A percentile compares a stretch with the other conserved stretches of the same genome.
Evolutionary conservation across 345 rosid genomes (phyloP).

Genomic region (Adansonia digitata): DNA sequence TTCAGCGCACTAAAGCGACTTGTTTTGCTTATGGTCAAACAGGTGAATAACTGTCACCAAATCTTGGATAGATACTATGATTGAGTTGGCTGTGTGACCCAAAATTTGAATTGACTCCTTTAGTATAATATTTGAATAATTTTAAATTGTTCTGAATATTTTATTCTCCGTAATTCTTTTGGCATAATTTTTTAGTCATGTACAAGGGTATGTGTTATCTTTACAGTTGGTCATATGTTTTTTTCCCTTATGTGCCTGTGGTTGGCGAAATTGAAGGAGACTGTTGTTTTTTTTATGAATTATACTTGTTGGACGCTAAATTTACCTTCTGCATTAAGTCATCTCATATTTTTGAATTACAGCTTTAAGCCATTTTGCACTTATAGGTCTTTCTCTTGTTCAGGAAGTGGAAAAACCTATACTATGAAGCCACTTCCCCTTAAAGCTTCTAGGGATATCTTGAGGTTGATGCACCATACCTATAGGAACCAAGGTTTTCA

Average conservation of each 20-base stretch:
- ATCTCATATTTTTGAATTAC: slow-evolving; percentile 5
- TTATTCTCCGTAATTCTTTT: neutral
- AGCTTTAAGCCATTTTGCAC: slow-evolving; percentile 5
- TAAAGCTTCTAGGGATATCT: slow-evolving; percentile 87
- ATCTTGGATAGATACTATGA: neutral
- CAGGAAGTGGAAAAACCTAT: slow-evolving; percentile 97
- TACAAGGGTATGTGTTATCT: neutral
- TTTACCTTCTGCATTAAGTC: neutral
- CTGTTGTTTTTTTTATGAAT: neutral
- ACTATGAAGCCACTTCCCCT: slow-evolving; percentile 98
- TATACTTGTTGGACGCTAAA: neutral
- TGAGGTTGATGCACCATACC: slow-evolving; percentile 77
- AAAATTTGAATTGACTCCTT: neutral
- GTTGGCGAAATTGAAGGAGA: neutral
- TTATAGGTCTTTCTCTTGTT: slow-evolving; percentile 14
- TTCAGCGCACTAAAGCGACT: slow-evolving; percentile 93
- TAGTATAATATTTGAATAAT: neutral
- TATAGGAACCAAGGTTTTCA: slow-evolving; percentile 95
- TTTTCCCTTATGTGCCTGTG: neutral
- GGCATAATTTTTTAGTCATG: neutral
- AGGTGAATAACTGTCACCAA: slow-evolving; percentile 39
- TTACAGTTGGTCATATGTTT: neutral
- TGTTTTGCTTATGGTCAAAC: slow-evolving; percentile 99
- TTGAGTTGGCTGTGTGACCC: neutral
- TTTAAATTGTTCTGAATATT: neutral